These are phyloP conservation scores for Colletotrichum salicis DNA, from an alignment of 2,329 filamentous ascomycete species.

Conservation along the genomic window DNA sequence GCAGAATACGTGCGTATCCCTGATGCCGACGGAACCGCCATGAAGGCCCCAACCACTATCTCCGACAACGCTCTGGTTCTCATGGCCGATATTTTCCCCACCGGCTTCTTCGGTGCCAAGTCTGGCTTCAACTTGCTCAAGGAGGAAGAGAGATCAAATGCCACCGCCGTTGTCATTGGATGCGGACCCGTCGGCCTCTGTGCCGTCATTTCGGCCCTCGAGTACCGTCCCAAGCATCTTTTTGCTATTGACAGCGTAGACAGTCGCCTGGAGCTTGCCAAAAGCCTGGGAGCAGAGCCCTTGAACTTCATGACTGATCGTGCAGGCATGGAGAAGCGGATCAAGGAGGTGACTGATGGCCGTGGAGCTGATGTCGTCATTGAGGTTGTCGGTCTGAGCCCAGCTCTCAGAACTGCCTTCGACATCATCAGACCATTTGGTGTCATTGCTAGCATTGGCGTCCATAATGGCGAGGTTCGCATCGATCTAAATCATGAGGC, in stretches of 20 bases:
- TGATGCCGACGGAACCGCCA: constrained; percentile 81
- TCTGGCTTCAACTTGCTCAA: constrained; percentile 77
- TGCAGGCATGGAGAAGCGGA: constrained; percentile 72
- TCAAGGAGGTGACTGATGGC: constrained; percentile 80
- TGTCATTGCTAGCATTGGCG: constrained; percentile 78
- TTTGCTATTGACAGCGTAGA: constrained; percentile 84
- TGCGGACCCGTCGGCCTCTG: constrained; percentile 90
- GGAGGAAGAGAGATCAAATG: constrained; percentile 68
- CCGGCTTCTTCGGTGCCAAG: constrained; percentile 83
- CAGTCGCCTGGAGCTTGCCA: constrained; percentile 78
- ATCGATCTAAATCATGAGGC: not conserved
- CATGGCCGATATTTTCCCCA: constrained; percentile 95
- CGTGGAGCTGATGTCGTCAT: constrained; percentile 88
- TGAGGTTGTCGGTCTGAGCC: constrained; percentile 78
- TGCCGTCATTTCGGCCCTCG: constrained; percentile 80
- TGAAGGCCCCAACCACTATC: constrained; percentile 75
- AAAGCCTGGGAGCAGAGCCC: constrained; percentile 80
- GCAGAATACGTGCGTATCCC: constrained; percentile 87
- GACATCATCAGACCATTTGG: constrained; percentile 79
- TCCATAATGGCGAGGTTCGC: constrained; percentile 77
- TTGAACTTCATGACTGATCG: constrained; percentile 79
- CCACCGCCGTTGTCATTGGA: constrained; percentile 82
- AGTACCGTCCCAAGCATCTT: constrained; percentile 78
- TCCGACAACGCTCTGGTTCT: constrained; percentile 80
- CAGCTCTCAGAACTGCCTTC: constrained; percentile 76